Percentiles rank a stretch among this genome's conserved stretches.
These are phyloP conservation scores for Aureobasidium leucospermi DNA, from an alignment of 2,329 filamentous ascomycete genomes.

Conservation along the genomic window DNA sequence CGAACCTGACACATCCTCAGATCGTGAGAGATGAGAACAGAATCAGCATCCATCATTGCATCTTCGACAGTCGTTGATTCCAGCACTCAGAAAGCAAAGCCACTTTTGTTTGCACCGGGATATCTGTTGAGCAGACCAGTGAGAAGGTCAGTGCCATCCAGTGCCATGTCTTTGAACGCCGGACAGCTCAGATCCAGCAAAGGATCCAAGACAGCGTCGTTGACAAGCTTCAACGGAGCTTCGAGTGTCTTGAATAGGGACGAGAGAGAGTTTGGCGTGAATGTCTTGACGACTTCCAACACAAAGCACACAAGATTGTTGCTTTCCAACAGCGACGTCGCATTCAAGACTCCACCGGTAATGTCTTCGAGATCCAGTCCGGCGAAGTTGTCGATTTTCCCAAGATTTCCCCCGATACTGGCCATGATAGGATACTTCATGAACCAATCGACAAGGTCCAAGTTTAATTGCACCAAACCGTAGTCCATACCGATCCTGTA, in stretches of 20 bases:
- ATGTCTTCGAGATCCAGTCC: conserved; percentile 30
- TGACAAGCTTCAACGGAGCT: conserved; percentile 28
- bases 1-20: too few species aligned
- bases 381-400: conserved; percentile 27
- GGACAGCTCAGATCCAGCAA: conserved; percentile 21
- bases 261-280: conserved; percentile 36
- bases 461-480: conserved; percentile 19
- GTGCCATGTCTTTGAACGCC: conserved; percentile 17
- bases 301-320: conserved; percentile 43
- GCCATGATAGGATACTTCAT: conserved; percentile 26
- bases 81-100: background rate
- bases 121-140: background rate
- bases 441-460: conserved; percentile 16
- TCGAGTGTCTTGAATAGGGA: conserved; percentile 30
- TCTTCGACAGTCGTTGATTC: too few species aligned
- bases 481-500: conserved; percentile 29
- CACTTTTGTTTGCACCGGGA: background rate
- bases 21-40: too few species aligned
- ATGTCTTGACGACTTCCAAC: conserved; percentile 33
- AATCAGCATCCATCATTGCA: too few species aligned
- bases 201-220: conserved; percentile 22
- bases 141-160: background rate
- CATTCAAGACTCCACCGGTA: conserved; percentile 37
- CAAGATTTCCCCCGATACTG: conserved; percentile 31
- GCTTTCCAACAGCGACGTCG: conserved; percentile 34